phyloP scores from a whole-genome alignment of 352 stramenopile genomes.

The Pythium rhizo-oryzae region DNA sequence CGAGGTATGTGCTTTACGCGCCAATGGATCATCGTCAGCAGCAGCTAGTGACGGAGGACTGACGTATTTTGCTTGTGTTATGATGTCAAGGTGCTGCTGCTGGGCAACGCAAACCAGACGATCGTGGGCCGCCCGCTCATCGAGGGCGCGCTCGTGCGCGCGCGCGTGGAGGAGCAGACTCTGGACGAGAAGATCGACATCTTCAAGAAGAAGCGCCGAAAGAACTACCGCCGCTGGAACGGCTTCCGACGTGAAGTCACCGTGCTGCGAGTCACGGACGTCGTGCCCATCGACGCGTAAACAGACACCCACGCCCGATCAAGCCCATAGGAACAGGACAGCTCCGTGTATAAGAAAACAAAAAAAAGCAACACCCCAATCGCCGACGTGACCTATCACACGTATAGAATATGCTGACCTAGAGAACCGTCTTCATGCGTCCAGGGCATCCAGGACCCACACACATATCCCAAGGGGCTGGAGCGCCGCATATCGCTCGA shows the following conservation, averaged over 20 bases:
- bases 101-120: constrained; percentile 86
- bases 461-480: no score
- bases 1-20: no score
- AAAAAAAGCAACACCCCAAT: no score
- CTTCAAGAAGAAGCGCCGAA: constrained; percentile 92
- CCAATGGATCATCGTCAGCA: no score
- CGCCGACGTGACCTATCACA: no score
- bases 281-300: constrained; percentile 62
- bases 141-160: constrained; percentile 69
- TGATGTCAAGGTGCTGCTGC: constrained; percentile 57
- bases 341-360: constrained; percentile 23
- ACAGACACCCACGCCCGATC: not conserved
- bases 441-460: no score
- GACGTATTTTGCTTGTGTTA: not conserved
- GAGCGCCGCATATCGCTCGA: no score
- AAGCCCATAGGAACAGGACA: constrained; percentile 14
- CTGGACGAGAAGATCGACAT: constrained; percentile 89
- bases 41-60: no score
- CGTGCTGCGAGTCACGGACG: constrained; percentile 82
- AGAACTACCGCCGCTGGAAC: constrained; percentile 90
- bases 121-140: constrained; percentile 78
- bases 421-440: no score
- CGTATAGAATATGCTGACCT: no score
- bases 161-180: constrained; percentile 86
- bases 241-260: constrained; percentile 87